Conservation (phyloP, 208 protist species). For the Leishmania arabica region DNA sequence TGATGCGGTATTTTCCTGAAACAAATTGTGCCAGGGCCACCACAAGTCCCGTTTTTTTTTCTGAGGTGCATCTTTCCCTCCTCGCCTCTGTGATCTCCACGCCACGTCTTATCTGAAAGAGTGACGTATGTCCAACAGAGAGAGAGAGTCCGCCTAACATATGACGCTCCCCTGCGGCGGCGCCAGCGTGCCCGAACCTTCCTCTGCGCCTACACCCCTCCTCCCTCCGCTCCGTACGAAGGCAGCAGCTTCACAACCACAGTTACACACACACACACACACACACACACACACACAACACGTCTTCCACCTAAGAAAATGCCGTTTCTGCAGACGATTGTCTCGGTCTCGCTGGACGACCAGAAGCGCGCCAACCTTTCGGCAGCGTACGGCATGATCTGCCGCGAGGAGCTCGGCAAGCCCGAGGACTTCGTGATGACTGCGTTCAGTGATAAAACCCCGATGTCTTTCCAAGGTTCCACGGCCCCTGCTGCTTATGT, state of each 20-base stretch:
- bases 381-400: constrained; percentile 20
- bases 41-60: background rate
- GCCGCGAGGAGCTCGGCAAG: constrained; percentile 32
- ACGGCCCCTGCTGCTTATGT: constrained; percentile 29
- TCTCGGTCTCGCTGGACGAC: constrained; percentile 33
- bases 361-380: constrained; percentile 26
- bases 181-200: constrained; percentile 1
- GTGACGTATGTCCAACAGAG: background rate
- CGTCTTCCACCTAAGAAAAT: constrained; percentile 10
- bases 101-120: background rate
- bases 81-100: background rate
- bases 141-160: background rate
- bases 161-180: background rate
- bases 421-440: constrained; percentile 42
- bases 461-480: constrained; percentile 27
- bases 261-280: background rate
- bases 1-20: background rate
- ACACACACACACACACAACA: background rate
- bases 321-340: constrained; percentile 35
- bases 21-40: background rate
- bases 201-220: background rate
- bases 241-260: background rate
- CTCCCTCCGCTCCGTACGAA: background rate
- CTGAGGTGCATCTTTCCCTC: background rate
- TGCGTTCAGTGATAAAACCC: constrained; percentile 32